Conservation (phyloP, 2,329 filamentous ascomycete genomes). For the Drechslerella coelobrocha region DNA sequence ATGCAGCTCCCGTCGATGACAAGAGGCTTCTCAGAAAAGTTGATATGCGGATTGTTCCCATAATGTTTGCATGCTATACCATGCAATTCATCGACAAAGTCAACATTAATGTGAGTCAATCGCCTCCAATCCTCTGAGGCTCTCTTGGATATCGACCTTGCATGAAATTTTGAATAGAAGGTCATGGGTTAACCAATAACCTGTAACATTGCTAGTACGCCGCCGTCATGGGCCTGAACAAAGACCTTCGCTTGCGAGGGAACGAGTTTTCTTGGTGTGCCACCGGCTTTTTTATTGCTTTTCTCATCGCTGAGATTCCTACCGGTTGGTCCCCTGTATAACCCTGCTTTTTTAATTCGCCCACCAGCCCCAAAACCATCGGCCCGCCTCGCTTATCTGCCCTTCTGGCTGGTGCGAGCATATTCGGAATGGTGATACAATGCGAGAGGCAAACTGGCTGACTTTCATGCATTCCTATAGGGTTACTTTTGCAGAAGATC, state of each 20-base stretch:
- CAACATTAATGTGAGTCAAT: slow-evolving; percentile 65
- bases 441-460: slow-evolving; percentile 30
- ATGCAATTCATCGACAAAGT: slow-evolving; percentile 72
- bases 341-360: too few relatives aligned
- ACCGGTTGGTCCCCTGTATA: slow-evolving; percentile 61
- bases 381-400: slow-evolving; percentile 22
- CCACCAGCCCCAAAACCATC: neutral
- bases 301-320: slow-evolving; percentile 67
- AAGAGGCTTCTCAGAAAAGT: slow-evolving; percentile 64
- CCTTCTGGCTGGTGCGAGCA: slow-evolving; percentile 15
- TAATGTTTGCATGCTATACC: slow-evolving; percentile 70
- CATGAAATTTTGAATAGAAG: too few relatives aligned
- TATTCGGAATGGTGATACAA: neutral
- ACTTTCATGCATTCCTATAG: slow-evolving; percentile 57
- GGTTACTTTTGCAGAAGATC: slow-evolving; percentile 67
- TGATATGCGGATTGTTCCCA: slow-evolving; percentile 67
- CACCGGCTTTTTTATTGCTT: slow-evolving; percentile 69
- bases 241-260: slow-evolving; percentile 65
- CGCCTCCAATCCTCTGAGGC: neutral
- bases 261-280: slow-evolving; percentile 70
- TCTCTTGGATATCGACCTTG: neutral
- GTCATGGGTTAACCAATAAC: neutral
- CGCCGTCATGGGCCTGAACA: slow-evolving; percentile 69
- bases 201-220: slow-evolving; percentile 63
- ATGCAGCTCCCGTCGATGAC: slow-evolving; percentile 58